Percentiles rank a stretch among this genome's conserved stretches.
phyloP scores from a whole-genome alignment of 1,284 basidiomycete species.

The Phellinidium pouzarii region DNA sequence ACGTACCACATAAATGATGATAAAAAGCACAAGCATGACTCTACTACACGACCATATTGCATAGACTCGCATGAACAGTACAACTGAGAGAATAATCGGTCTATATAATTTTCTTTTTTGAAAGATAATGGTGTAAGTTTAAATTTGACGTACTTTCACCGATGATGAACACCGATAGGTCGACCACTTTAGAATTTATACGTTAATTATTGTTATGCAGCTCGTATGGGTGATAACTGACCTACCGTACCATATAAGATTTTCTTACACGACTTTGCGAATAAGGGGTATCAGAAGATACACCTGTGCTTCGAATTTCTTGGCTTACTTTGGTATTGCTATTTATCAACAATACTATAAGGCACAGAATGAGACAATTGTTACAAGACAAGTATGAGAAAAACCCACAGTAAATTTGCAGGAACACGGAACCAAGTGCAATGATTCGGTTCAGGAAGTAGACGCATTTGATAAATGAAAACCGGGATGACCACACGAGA shows the following conservation, averaged over 20 bases:
- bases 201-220: background rate
- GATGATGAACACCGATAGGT: conserved; percentile 3
- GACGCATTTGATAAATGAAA: background rate
- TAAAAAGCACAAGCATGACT: conserved; percentile 4
- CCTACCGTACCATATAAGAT: background rate
- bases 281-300: background rate
- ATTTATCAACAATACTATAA: background rate
- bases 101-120: background rate
- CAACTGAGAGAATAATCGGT: conserved; percentile 2
- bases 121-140: background rate
- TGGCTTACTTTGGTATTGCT: background rate
- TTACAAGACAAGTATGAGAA: background rate
- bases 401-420: background rate
- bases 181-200: background rate
- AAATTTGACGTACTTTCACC: conserved; percentile 3
- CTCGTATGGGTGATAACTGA: background rate
- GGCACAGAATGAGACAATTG: background rate
- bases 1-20: conserved; percentile 8
- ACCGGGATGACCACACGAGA: conserved; percentile 1
- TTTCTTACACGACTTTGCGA: background rate
- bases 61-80: conserved; percentile 15
- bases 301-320: no score
- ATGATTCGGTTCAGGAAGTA: background rate
- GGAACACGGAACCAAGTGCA: background rate
- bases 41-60: conserved; percentile 12